Evolutionary conservation across 164 flowering plant genomes (phyloP).

Genomic region (Vitis riparia): DNA sequence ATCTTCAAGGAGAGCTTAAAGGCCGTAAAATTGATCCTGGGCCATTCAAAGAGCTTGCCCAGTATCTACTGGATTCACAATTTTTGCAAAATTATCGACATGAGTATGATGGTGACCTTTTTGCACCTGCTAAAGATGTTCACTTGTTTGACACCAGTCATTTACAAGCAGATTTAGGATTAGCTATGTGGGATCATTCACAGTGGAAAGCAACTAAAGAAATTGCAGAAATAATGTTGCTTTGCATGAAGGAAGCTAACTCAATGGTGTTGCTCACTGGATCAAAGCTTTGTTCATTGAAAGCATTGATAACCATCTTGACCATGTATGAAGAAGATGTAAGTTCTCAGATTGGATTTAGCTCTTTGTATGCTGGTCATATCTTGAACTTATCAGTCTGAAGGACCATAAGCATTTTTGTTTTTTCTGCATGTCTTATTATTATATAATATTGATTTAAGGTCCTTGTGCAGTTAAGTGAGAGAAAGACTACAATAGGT

Average conservation of each 20-base stretch:
- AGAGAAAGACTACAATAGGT: slow-evolving; percentile 23
- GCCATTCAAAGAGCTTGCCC: slow-evolving; percentile 75
- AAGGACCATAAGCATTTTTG: neutral
- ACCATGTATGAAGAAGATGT: slow-evolving; percentile 46
- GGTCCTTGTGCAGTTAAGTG: slow-evolving; percentile 38
- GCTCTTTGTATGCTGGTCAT: neutral
- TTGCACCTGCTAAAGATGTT: slow-evolving; percentile 21
- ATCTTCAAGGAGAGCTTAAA: slow-evolving; percentile 87
- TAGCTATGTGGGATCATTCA: slow-evolving; percentile 73
- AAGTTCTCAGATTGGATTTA: slow-evolving; percentile 29
- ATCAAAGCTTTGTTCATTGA: slow-evolving; percentile 66
- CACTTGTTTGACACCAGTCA: slow-evolving; percentile 47
- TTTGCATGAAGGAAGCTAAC: slow-evolving; percentile 56
- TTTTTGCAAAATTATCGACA: slow-evolving; percentile 37
- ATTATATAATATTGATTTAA: slow-evolving; percentile 7
- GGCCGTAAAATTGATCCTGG: slow-evolving; percentile 71
- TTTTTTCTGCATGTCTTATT: neutral
- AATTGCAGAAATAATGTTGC: slow-evolving; percentile 60
- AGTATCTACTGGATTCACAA: slow-evolving; percentile 49
- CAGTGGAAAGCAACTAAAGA: slow-evolving; percentile 65
- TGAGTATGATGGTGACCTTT: slow-evolving; percentile 31
- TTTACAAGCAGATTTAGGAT: slow-evolving; percentile 55
- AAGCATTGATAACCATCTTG: slow-evolving; percentile 50
- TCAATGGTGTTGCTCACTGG: slow-evolving; percentile 41
- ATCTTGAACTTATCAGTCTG: neutral